These are phyloP conservation scores for Penicillium daleae DNA, from an alignment of 495 filamentous ascomycete genomes.

Conservation along the genomic window DNA sequence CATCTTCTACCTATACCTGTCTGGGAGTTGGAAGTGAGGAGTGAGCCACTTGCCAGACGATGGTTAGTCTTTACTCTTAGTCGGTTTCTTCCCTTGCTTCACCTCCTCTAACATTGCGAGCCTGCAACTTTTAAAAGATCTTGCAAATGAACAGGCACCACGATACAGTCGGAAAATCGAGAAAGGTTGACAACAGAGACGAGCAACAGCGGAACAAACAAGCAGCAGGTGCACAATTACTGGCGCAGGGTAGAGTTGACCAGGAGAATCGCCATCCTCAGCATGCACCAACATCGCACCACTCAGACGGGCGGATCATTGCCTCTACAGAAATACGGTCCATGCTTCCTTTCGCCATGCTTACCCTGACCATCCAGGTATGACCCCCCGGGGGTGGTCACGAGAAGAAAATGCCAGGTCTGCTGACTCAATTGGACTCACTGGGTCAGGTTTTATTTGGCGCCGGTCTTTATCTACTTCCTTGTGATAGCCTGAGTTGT, in stretches of 20 bases:
- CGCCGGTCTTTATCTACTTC: neutral
- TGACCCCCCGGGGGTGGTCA: no score
- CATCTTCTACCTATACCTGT: neutral
- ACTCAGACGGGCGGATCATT: neutral
- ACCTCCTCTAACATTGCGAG: neutral
- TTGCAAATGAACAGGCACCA: neutral
- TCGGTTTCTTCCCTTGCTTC: neutral
- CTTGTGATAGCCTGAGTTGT: no score
- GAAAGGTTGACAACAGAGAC: conserved; percentile 5
- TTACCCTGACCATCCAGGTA: no score
- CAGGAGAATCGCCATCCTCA: no score
- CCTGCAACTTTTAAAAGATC: neutral
- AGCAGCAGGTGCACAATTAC: conserved; percentile 19
- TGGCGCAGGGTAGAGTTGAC: conserved; percentile 38
- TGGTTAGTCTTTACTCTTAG: neutral
- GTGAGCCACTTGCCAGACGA: neutral
- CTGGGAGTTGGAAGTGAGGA: neutral
- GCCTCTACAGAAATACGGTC: neutral
- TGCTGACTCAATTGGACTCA: no score
- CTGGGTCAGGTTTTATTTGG: no score
- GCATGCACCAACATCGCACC: no score
- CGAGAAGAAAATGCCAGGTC: no score
- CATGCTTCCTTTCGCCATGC: neutral
- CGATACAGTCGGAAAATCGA: conserved; percentile 21
- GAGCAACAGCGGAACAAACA: neutral